These are phyloP conservation scores for Ogataea nonfermentans DNA, from an alignment of 805 yeast species.

Conservation along the genomic window DNA sequence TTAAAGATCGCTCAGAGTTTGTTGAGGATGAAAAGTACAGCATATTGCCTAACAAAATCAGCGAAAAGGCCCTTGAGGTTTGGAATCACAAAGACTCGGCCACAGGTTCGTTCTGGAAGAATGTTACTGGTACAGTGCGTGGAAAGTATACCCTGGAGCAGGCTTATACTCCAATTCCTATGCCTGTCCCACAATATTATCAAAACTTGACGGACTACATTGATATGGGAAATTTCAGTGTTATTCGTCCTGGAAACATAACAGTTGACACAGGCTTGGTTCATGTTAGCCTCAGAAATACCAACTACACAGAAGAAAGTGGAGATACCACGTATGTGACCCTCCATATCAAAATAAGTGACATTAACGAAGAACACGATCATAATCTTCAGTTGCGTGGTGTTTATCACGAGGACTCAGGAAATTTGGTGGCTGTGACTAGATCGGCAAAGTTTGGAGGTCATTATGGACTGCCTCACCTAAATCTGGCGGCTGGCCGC, in stretches of 20 bases:
- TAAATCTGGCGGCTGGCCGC: conserved; percentile 39
- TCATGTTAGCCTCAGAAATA: conserved; percentile 21
- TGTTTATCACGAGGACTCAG: conserved; percentile 63
- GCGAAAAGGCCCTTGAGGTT: conserved; percentile 45
- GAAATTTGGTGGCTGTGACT: conserved; percentile 58
- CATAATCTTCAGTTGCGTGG: conserved; percentile 56
- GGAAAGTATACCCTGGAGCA: conserved; percentile 39
- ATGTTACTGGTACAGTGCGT: conserved; percentile 46
- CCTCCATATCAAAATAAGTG: conserved; percentile 35
- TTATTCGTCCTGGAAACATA: conserved; percentile 24
- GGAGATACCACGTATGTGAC: conserved; percentile 35
- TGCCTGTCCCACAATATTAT: conserved; percentile 34
- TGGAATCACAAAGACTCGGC: conserved; percentile 42
- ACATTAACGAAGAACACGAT: conserved; percentile 46
- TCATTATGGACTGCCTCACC: conserved; percentile 58
- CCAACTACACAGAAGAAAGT: conserved; percentile 10
- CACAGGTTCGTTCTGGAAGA: conserved; percentile 32
- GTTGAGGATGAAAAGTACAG: conserved; percentile 50
- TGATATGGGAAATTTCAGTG: conserved; percentile 10
- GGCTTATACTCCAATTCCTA: conserved; percentile 22
- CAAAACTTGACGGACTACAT: conserved; percentile 23
- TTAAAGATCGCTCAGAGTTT: conserved; percentile 40
- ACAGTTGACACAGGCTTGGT: conserved; percentile 27
- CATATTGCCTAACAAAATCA: conserved; percentile 58
- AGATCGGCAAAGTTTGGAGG: conserved; percentile 66